Base-by-base conservation (phyloP, 2,329 filamentous ascomycete species). In the Aulographum hederae region DNA sequence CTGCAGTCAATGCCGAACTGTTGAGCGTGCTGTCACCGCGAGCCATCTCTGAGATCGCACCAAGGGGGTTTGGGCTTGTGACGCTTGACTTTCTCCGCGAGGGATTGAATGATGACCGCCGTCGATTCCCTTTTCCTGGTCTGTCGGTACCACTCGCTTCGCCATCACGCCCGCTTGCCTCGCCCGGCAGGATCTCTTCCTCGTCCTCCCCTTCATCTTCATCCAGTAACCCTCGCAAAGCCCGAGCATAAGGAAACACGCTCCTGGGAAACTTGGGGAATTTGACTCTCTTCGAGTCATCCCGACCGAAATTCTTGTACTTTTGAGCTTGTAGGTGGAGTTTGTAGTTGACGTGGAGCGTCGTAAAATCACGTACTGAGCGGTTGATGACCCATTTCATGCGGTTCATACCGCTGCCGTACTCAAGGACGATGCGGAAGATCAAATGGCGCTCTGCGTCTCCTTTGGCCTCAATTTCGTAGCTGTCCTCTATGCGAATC, bases 321-420 rank as follows among this genome's bases (percentile, higher is more conserved):
- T 80, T 82, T 41, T 92, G 80, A 37, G 82, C 85, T 37, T 78
- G 74, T 36, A 79, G 69, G 36, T 85, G 77, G 33, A 92, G 63
- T 50, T 89, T 92, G 65, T 95, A 98, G 43, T 91, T 85, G 46
- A 84, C 63, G 54, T 98, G 89, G 21, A 98, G 61, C 44, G 94
- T 92, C 43, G 81, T 72, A 43, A 98, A 93, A 48, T 98, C 89
- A 43, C 73, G 67, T 25, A 95, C 68, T 6, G 81, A 85, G 33
- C 89, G 70, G 44, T 82, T 74, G 36, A 98, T 80, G 13, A 80
- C 76, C 89, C 89, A 98, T 47, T 80, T 81, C 91, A 98, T 95
- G 35, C 89, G 70, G 33, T 86, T 94, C 34, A 89, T 71, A 1
- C 89, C 91, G 48, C 80, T 95, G 11, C 89, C 89, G 50, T 98